Conservation (phyloP, 129 eudicot genomes). For the Flaveria robusta region DNA sequence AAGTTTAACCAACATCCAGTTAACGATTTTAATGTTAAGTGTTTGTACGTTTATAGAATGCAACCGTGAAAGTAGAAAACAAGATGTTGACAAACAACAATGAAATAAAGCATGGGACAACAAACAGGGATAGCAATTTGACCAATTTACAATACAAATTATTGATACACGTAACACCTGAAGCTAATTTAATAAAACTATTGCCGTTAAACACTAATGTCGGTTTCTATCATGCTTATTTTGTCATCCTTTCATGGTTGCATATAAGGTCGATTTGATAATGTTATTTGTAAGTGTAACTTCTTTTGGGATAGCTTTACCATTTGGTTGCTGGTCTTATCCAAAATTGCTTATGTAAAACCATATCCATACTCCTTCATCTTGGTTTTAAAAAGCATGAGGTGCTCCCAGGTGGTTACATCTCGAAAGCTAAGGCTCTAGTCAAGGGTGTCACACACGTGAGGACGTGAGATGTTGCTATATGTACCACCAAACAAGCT, state of each 20-base stretch:
- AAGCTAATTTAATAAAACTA: background rate
- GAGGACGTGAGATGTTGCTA: background rate
- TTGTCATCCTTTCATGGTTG: background rate
- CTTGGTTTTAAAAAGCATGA: background rate
- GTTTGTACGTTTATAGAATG: background rate
- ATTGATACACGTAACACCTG: background rate
- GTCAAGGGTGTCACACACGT: background rate
- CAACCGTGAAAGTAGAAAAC: background rate
- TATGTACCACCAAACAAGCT: background rate
- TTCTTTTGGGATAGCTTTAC: background rate
- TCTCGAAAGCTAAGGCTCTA: background rate
- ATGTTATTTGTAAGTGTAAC: background rate
- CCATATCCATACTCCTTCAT: background rate
- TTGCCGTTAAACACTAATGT: background rate
- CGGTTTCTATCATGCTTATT: background rate
- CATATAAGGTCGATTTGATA: background rate
- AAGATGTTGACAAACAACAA: background rate
- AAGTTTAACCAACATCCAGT: background rate
- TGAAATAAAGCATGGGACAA: background rate
- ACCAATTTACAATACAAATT: background rate
- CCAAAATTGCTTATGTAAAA: background rate
- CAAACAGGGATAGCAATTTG: background rate
- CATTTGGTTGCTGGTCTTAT: background rate
- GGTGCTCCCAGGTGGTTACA: background rate
- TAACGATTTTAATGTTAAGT: background rate